Conservation (phyloP, 345 rosid species). For the Linum lewisii region DNA sequence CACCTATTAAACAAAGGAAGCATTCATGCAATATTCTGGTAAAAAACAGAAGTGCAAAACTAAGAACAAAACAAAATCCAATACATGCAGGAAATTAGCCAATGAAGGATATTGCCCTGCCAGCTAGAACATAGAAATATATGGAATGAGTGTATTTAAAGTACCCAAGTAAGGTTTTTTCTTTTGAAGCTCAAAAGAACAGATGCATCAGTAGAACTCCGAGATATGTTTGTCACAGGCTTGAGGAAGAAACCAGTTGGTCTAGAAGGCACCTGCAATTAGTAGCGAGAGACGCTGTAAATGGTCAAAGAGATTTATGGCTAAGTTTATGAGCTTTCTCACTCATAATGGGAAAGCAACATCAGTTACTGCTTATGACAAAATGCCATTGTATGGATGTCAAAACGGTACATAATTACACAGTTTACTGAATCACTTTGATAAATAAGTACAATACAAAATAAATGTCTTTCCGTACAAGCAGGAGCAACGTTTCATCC, state of each 20-base stretch:
- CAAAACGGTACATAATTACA: no score
- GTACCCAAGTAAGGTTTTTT: conserved; percentile 84
- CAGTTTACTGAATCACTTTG: no score
- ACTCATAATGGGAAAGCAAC: no score
- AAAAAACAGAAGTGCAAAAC: not conserved
- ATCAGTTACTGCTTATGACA: no score
- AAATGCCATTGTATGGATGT: no score
- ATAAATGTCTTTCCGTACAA: no score
- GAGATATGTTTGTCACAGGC: conserved; percentile 62
- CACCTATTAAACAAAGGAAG: conserved; percentile 40
- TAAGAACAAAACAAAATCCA: conserved; percentile 2
- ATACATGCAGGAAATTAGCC: conserved; percentile 2
- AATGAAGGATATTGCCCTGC: conserved; percentile 4
- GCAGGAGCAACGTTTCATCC: no score
- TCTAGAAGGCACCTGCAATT: conserved; percentile 71
- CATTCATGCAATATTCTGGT: not conserved
- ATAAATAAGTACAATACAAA: no score
- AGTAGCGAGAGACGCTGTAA: conserved; percentile 7
- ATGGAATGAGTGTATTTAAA: conserved; percentile 5
- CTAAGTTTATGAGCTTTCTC: no score
- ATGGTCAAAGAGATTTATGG: not conserved
- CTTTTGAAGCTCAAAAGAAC: conserved; percentile 70
- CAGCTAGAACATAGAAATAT: conserved; percentile 4
- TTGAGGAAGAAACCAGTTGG: conserved; percentile 79
- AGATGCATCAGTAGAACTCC: conserved; percentile 45